Conservation (phyloP, 306 rosid genomes). For the Cucurbita maxima region DNA sequence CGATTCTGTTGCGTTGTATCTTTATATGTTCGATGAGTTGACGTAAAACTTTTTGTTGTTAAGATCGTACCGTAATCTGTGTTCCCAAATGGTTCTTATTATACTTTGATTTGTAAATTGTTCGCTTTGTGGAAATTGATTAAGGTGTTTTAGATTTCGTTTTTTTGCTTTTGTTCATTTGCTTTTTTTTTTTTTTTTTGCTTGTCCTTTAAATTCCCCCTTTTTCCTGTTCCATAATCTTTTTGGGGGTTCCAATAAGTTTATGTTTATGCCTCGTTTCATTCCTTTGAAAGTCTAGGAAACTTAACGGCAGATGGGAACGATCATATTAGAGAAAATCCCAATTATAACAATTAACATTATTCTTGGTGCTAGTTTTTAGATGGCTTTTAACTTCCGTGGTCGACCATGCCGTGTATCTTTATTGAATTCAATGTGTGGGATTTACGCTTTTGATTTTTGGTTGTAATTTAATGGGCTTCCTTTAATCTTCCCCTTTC, state of each 20-base stretch:
- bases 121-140: background rate
- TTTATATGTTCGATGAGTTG: background rate
- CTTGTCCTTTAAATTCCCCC: background rate
- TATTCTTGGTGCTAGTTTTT: background rate
- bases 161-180: background rate
- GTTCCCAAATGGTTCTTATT: background rate
- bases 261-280: background rate
- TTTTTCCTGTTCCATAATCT: background rate
- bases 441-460: background rate
- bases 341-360: background rate
- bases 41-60: background rate
- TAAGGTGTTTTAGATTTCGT: background rate
- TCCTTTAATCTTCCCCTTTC: too few species aligned
- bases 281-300: background rate
- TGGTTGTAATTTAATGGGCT: background rate
- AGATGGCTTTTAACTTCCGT: background rate
- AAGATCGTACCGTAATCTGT: background rate
- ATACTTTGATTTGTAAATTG: background rate
- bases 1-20: background rate
- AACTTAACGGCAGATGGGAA: background rate
- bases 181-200: background rate
- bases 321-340: background rate
- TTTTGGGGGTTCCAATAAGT: background rate
- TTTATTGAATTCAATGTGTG: background rate
- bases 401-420: background rate